Conservation (phyloP, 2,329 filamentous ascomycete species). For the Neonectria faginata region DNA sequence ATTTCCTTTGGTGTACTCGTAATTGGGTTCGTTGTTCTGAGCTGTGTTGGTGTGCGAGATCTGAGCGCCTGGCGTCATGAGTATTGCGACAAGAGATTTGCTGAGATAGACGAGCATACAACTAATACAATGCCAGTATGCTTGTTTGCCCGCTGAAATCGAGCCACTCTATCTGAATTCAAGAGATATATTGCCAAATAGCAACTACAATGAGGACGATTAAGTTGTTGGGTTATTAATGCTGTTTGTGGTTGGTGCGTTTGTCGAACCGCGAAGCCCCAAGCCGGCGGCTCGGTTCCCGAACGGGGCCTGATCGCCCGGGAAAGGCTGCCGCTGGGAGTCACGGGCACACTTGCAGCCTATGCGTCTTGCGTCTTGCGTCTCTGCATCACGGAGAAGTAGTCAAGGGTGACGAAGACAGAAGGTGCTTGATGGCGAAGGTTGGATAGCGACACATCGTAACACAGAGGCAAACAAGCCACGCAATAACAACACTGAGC, state of each 20-base stretch:
- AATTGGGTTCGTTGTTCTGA: not conserved
- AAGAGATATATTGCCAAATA: not conserved
- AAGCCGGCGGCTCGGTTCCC: conserved; percentile 20
- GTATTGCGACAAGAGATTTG: not conserved
- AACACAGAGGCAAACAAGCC: conserved; percentile 27
- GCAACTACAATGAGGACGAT: not conserved
- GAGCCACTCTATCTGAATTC: not conserved
- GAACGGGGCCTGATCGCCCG: conserved; percentile 24
- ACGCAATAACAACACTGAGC: conserved; percentile 17
- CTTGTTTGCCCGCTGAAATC: not conserved
- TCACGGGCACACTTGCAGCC: conserved; percentile 9
- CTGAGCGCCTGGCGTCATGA: not conserved
- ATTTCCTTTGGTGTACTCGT: not conserved
- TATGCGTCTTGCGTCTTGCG: too few relatives aligned
- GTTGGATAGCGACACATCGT: not conserved
- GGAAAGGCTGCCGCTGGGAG: conserved; percentile 18
- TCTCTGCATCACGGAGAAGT: not conserved
- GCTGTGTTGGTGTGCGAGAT: not conserved
- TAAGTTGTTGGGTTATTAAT: conserved; percentile 6
- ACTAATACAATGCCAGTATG: not conserved
- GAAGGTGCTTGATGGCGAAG: not conserved
- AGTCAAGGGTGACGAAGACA: conserved; percentile 6
- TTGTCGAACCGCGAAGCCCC: conserved; percentile 12
- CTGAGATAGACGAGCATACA: not conserved
- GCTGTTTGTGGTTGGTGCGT: not conserved